phyloP scores from a whole-genome alignment of 1,284 basidiomycete genomes.

The Blastosporella zonata region DNA sequence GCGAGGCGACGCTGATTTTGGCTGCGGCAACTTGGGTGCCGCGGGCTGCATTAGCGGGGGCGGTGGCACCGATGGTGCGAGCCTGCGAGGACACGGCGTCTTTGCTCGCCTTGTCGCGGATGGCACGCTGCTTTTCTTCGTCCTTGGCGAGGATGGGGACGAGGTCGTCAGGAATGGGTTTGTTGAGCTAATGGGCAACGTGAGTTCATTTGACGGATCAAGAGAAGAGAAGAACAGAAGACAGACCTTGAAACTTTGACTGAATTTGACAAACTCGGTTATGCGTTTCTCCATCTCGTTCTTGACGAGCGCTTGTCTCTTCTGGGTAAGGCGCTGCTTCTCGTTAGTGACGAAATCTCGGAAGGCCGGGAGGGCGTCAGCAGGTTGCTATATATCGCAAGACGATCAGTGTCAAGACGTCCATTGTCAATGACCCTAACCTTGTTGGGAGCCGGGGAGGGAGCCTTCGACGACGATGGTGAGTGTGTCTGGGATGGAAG shows the following conservation, averaged over 20 bases:
- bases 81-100: conserved; percentile 66
- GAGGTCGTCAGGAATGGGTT: conserved; percentile 91
- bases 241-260: conserved; percentile 86
- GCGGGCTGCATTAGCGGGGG: conserved; percentile 37
- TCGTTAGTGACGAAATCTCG: conserved; percentile 89
- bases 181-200: conserved; percentile 63
- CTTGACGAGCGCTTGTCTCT: conserved; percentile 87
- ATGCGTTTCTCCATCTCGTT: conserved; percentile 92
- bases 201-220: background rate
- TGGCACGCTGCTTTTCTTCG: conserved; percentile 80
- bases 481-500: conserved; percentile 37
- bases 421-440: conserved; percentile 20
- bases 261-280: conserved; percentile 91
- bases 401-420: background rate
- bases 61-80: conserved; percentile 59
- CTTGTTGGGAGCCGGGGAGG: conserved; percentile 53
- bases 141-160: conserved; percentile 91
- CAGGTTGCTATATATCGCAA: conserved; percentile 45
- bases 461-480: conserved; percentile 48
- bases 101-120: conserved; percentile 71
- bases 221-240: background rate
- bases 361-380: conserved; percentile 76
- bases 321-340: conserved; percentile 84
- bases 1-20: conserved; percentile 27
- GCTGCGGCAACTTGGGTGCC: conserved; percentile 33